Percentiles rank a stretch among this genome's conserved stretches.
These are phyloP conservation scores for Mycena crocata DNA, from an alignment of 768 basidiomycete species.

Conservation along the genomic window DNA sequence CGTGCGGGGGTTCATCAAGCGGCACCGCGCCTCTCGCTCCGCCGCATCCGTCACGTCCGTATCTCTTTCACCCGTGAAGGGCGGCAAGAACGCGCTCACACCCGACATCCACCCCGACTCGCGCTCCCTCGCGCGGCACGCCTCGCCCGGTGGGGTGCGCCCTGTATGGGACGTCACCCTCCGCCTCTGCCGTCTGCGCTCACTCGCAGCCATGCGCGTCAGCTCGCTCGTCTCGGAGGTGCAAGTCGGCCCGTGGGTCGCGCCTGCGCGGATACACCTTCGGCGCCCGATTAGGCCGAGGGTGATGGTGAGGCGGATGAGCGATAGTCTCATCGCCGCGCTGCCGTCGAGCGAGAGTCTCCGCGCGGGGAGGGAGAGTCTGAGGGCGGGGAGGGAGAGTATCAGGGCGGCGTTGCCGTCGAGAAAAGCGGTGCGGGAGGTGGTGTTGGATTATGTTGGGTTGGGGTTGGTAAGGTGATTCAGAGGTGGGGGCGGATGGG, in stretches of 20 bases:
- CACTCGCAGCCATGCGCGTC: not conserved
- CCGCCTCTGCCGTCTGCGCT: conserved; percentile 13
- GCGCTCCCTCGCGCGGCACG: conserved; percentile 17
- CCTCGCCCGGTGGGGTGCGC: not conserved
- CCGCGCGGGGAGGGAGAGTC: no score
- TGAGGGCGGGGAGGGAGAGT: no score
- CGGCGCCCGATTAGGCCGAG: conserved; percentile 8
- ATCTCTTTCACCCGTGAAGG: not conserved
- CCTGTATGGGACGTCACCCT: not conserved
- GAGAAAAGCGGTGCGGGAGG: no score
- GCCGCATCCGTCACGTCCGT: not conserved
- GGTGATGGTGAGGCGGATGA: conserved; percentile 19
- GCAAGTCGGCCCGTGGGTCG: not conserved
- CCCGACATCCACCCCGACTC: conserved; percentile 25
- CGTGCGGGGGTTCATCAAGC: conserved; percentile 57
- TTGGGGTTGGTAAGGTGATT: no score
- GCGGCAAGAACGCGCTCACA: conserved; percentile 11
- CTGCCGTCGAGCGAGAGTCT: conserved; percentile 3
- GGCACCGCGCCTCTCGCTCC: conserved; percentile 11
- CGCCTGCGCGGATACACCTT: not conserved
- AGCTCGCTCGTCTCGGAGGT: not conserved
- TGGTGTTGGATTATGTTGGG: no score
- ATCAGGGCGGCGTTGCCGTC: no score
- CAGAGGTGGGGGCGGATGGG: no score
- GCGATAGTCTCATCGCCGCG: conserved; percentile 2